phyloP scores from a whole-genome alignment of 345 rosid genomes.

The Eucalyptus cloeziana region DNA sequence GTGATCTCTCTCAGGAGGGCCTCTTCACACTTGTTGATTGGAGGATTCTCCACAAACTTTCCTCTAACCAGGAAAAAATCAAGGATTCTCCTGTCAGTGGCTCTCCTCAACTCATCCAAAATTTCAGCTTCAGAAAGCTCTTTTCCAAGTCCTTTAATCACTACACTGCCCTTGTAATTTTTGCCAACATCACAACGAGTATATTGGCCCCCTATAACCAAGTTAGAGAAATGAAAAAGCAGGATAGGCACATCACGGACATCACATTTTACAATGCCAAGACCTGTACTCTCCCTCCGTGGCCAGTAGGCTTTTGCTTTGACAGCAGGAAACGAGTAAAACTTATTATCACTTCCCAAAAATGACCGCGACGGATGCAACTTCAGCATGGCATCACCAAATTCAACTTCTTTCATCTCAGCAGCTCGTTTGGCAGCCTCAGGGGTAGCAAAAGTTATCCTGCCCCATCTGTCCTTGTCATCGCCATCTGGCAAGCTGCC shows the following conservation, averaged over 20 bases:
- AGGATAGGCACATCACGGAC: slow-evolving; percentile 24
- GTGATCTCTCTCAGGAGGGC: slow-evolving; percentile 40
- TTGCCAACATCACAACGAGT: slow-evolving; percentile 23
- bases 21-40: slow-evolving; percentile 41
- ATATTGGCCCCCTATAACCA: slow-evolving; percentile 34
- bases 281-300: slow-evolving; percentile 48
- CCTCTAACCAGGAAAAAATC: slow-evolving; percentile 49
- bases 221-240: slow-evolving; percentile 19
- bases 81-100: slow-evolving; percentile 38
- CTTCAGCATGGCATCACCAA: slow-evolving; percentile 46
- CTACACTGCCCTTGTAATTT: slow-evolving; percentile 12
- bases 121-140: slow-evolving; percentile 58
- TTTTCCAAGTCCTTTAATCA: slow-evolving; percentile 43
- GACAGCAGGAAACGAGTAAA: slow-evolving; percentile 55
- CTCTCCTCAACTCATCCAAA: slow-evolving; percentile 26
- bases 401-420: slow-evolving; percentile 36
- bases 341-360: slow-evolving; percentile 31
- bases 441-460: slow-evolving; percentile 66
- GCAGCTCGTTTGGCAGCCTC: slow-evolving; percentile 61
- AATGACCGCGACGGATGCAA: slow-evolving; percentile 34
- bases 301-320: slow-evolving; percentile 71
- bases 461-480: slow-evolving; percentile 69
- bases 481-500: slow-evolving; percentile 26
- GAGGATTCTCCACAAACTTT: slow-evolving; percentile 25
- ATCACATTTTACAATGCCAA: slow-evolving; percentile 39